A percentile compares a stretch with the other conserved stretches of the same genome.
phyloP scores from a whole-genome alignment of 352 stramenopile genomes.

The Halophytophthora polymorphica region DNA sequence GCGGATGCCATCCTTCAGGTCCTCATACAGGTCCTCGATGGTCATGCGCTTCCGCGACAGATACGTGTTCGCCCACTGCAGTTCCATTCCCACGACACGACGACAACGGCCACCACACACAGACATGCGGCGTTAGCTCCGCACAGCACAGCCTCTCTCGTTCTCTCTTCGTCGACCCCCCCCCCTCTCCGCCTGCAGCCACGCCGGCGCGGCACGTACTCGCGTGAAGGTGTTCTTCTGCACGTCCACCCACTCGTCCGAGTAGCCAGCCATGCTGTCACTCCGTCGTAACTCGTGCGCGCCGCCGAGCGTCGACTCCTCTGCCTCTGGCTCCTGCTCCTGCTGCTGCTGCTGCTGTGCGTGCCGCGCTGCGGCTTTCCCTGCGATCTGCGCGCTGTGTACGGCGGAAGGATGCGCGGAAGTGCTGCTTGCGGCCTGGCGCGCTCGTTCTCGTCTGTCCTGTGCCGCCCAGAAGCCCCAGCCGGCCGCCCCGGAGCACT shows the following conservation, averaged over 20 bases:
- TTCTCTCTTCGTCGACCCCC: not conserved
- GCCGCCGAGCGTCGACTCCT: constrained; percentile 11
- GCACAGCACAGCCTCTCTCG: not conserved
- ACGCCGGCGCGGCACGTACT: constrained; percentile 29
- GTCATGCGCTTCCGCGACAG: constrained; percentile 84
- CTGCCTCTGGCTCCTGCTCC: constrained; percentile 19
- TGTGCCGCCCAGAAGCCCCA: constrained; percentile 15
- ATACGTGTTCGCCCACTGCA: constrained; percentile 89
- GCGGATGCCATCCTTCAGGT: constrained; percentile 84
- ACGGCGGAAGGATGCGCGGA: no score
- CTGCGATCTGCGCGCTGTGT: no score
- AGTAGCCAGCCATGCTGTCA: constrained; percentile 54
- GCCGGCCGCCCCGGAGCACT: constrained; percentile 7
- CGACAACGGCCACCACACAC: not conserved
- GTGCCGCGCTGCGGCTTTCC: no score
- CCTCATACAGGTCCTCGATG: constrained; percentile 89
- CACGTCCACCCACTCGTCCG: constrained; percentile 87
- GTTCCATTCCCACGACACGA: not conserved
- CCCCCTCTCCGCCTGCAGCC: no score
- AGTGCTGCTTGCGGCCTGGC: constrained; percentile 22
- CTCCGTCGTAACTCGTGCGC: constrained; percentile 1
- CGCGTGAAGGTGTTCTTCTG: constrained; percentile 92
- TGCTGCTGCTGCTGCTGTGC: constrained; percentile 12
- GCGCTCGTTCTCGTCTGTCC: constrained; percentile 13
- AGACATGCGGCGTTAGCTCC: constrained; percentile 7